Evolutionary conservation across 495 filamentous ascomycete species (phyloP).

Genomic region (Aspergillus diversus): DNA sequence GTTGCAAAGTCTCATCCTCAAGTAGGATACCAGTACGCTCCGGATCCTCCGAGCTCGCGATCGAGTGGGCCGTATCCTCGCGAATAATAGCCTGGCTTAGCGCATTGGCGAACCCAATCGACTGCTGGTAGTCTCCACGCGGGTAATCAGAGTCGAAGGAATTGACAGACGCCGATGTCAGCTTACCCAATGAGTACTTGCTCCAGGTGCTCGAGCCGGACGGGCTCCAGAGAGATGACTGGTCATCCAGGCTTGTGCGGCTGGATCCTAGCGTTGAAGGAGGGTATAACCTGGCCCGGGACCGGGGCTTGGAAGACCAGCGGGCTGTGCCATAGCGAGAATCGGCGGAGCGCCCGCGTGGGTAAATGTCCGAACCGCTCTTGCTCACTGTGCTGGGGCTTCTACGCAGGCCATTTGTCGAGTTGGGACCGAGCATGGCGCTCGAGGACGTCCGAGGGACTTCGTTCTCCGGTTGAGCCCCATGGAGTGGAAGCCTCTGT

Average conservation of each 20-base stretch:
- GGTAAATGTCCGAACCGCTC: constrained; percentile 74
- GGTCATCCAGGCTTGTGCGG: constrained; percentile 89
- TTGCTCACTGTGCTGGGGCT: constrained; percentile 92
- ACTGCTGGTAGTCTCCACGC: constrained; percentile 87
- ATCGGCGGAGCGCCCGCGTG: constrained; percentile 72
- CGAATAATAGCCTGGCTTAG: constrained; percentile 96
- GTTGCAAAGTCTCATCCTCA: constrained; percentile 88
- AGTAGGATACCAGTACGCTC: constrained; percentile 69
- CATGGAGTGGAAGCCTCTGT: constrained; percentile 81
- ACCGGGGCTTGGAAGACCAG: constrained; percentile 85
- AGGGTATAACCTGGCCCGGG: constrained; percentile 77
- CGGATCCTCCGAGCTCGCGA: constrained; percentile 51
- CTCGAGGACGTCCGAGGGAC: constrained; percentile 44
- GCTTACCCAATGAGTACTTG: constrained; percentile 85
- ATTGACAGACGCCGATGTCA: constrained; percentile 88
- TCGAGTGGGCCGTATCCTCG: constrained; percentile 71
- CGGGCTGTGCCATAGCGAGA: constrained; percentile 65
- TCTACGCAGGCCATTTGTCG: constrained; percentile 67
- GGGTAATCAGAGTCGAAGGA: constrained; percentile 80
- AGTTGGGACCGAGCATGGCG: constrained; percentile 50
- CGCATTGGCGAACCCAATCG: constrained; percentile 96
- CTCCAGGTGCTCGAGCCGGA: constrained; percentile 91
- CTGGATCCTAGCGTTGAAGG: constrained; percentile 85
- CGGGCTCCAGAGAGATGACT: constrained; percentile 88
- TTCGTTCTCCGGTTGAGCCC: constrained; percentile 54